Evolutionary conservation across 2,329 filamentous ascomycete species (phyloP).

Genomic region (Penicillium sp.): DNA sequence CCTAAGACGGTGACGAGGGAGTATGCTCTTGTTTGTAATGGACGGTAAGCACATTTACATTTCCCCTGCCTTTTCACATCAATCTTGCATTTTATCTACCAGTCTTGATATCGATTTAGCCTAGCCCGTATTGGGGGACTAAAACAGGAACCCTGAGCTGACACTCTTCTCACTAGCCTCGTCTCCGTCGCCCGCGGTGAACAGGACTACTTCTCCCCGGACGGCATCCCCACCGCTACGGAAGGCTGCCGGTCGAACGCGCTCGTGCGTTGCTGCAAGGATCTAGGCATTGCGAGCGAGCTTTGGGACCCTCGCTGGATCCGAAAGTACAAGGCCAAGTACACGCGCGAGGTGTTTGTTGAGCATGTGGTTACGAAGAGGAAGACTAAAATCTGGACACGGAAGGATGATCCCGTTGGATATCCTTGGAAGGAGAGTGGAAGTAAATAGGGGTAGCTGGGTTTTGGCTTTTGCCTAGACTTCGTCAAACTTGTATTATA

Average conservation of each 20-base stretch:
- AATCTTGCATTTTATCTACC: not conserved
- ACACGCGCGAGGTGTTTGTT: constrained; percentile 74
- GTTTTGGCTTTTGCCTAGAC: not conserved
- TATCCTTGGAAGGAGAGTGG: constrained; percentile 53
- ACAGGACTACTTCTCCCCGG: constrained; percentile 82
- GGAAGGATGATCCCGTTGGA: constrained; percentile 68
- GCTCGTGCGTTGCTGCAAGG: constrained; percentile 96
- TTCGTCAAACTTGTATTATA: constrained; percentile 1
- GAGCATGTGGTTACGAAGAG: constrained; percentile 82
- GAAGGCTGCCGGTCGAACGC: constrained; percentile 98
- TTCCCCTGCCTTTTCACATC: not conserved
- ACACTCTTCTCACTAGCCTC: constrained; percentile 49
- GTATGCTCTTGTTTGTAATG: constrained; percentile 81
- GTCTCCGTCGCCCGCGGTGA: constrained; percentile 89
- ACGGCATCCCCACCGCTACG: constrained; percentile 84
- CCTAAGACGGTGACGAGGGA: constrained; percentile 74
- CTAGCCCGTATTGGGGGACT: too few species aligned
- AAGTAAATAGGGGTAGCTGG: constrained; percentile 14
- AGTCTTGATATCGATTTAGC: not conserved
- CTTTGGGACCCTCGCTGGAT: constrained; percentile 94
- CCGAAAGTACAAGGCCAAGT: constrained; percentile 64
- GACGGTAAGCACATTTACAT: constrained; percentile 51
- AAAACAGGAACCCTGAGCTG: not conserved
- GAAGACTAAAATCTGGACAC: constrained; percentile 75
- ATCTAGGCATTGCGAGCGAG: constrained; percentile 86